A percentile compares a stretch with the other conserved stretches of the same genome.
phyloP scores from a whole-genome alignment of 1,139 yeast genomes.

The Pichia sp. region DNA sequence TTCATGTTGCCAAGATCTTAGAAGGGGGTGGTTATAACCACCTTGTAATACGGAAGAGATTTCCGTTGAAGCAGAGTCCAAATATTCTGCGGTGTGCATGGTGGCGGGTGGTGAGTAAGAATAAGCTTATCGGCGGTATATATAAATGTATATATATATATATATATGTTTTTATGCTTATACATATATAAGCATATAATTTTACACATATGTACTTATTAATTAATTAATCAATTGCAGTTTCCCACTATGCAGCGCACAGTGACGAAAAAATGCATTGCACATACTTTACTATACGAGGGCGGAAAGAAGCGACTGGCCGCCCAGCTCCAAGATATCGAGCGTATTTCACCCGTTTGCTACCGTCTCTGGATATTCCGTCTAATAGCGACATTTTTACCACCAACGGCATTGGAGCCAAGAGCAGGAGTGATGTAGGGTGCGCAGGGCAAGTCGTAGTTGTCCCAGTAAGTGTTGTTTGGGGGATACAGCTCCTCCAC shows the following conservation, averaged over 20 bases:
- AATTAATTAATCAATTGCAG: no score
- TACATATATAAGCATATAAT: no score
- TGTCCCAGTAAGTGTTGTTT: conserved; percentile 2
- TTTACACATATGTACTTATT: no score
- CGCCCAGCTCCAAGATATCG: no score
- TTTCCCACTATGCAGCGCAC: no score
- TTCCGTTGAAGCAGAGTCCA: conserved; percentile 51
- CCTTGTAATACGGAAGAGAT: conserved; percentile 84
- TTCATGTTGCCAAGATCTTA: conserved; percentile 88
- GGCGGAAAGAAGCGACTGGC: no score
- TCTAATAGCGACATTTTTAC: conserved; percentile 58
- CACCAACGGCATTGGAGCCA: conserved; percentile 39
- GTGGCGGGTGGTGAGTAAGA: neutral
- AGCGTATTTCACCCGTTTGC: no score
- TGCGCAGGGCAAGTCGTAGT: conserved; percentile 4
- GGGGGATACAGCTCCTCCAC: conserved; percentile 27
- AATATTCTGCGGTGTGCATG: conserved; percentile 59
- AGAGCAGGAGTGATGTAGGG: conserved; percentile 13
- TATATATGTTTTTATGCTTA: no score
- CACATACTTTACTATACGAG: no score
- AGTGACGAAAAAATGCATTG: no score
- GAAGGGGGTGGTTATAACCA: conserved; percentile 85
- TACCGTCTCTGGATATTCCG: conserved; percentile 34
- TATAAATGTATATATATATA: no score
- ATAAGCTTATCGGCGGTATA: no score